Evolutionary conservation across 2,329 filamentous ascomycete genomes (phyloP), one percentile per base, ranked within the genome.

Genomic region (Fusarium avenaceum): DNA sequence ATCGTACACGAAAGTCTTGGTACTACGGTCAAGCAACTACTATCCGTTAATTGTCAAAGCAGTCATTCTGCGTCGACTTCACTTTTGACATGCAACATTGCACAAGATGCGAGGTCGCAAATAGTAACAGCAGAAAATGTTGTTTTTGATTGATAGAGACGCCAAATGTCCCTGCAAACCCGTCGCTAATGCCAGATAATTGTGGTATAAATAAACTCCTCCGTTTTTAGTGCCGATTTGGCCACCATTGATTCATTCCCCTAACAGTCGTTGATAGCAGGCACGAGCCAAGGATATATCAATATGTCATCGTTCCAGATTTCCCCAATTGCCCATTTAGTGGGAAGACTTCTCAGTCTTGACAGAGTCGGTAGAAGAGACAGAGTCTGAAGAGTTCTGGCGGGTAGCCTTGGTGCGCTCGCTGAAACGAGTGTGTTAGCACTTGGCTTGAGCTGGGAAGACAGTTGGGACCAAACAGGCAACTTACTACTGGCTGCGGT

Each of bases 401-500:
- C 79, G 78, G 35, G 71, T 20, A 45, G 79, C 74, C 78, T 81
- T 82, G 52, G 57, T 60, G 57, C 80, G 80, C 78, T 83, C 80
- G 55, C 81, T 83, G 9, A 40, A 43, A 43, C 13, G 30, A 28
- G 46, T 69, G 48, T 67, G 72, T 66, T 19, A 74, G 57, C n/a
- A 51, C 44, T 8, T 32, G 24, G 17, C 39, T 9, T 33, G 44
- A 35, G 6, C 4, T 17, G 20, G 15, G 1, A 26, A 26, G 6
- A 10, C 6, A 3, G 11, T 13, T 15, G 14, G 22, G 22, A 5
- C 17, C 33, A 32, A 35, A 30, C 44, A 11, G 11, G 4, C 32
- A 26, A 77, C 82, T 64, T 80, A 85, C 83, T 84, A 83, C 14
- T 75, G 55, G 64, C 72, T 59, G 56, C 82, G 81, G 74, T 85